Evolutionary conservation across 1,284 basidiomycete genomes (phyloP).

Genomic region (Cryptococcus hybrid): DNA sequence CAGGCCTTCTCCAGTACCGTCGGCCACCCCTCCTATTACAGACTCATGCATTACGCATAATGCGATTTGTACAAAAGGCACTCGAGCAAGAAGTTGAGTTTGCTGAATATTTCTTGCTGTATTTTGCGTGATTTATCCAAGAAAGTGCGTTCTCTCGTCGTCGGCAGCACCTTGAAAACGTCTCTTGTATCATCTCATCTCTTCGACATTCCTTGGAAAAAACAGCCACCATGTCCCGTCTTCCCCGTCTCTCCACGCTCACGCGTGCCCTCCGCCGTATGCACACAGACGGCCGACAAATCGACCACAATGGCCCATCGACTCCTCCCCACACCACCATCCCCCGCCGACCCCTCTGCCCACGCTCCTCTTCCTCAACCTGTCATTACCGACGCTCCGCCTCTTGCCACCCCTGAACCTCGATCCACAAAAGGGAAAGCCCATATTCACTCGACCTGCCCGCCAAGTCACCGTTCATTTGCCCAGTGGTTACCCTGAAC

Average conservation of each 20-base stretch:
- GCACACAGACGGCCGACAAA: conserved; percentile 31
- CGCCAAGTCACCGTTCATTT: conserved; percentile 30
- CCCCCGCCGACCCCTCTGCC: not conserved
- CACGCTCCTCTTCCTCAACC: not conserved
- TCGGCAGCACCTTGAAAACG: too few relatives aligned
- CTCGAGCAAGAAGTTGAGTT: too few relatives aligned
- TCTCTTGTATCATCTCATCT: not conserved
- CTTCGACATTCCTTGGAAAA: not conserved
- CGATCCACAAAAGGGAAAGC: conserved; percentile 22
- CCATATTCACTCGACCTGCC: conserved; percentile 35
- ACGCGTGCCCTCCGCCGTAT: conserved; percentile 17
- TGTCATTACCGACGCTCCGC: not conserved
- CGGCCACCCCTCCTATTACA: too few relatives aligned
- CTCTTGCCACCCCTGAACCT: conserved; percentile 5
- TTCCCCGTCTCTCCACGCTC: conserved; percentile 13
- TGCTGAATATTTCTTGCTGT: too few relatives aligned
- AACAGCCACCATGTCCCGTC: conserved; percentile 11
- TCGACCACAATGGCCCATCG: conserved; percentile 22
- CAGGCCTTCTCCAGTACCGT: too few relatives aligned
- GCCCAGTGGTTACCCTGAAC: conserved; percentile 40
- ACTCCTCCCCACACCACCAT: conserved; percentile 2
- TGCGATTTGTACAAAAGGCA: too few relatives aligned
- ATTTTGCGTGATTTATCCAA: too few relatives aligned
- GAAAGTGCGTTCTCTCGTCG: too few relatives aligned
- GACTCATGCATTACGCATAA: too few relatives aligned